Percentiles rank a stretch among this genome's conserved stretches.
Conservation (phyloP, 2,329 filamentous ascomycete genomes). For the Mollisiaceae sp. region DNA sequence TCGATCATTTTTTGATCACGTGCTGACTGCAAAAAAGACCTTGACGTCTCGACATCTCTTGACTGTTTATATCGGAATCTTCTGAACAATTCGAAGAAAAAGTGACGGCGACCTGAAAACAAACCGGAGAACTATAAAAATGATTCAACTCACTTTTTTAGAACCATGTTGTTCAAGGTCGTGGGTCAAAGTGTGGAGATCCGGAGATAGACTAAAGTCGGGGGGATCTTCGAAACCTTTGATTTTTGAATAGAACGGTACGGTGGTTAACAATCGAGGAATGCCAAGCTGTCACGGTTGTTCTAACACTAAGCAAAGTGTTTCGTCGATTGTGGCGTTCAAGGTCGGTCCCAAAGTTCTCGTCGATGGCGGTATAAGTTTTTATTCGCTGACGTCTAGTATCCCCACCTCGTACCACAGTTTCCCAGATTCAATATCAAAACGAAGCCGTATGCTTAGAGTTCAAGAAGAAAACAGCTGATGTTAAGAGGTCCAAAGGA, state of each 20-base stretch:
- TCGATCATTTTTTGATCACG: too few relatives aligned
- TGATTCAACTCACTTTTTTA: not conserved
- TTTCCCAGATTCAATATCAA: not conserved
- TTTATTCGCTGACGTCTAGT: not conserved
- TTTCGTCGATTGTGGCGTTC: not conserved
- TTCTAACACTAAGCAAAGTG: not conserved
- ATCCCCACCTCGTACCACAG: not conserved
- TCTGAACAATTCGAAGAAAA: too few relatives aligned
- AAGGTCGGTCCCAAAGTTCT: not conserved
- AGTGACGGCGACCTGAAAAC: too few relatives aligned
- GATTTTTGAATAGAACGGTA: not conserved
- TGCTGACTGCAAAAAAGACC: too few relatives aligned
- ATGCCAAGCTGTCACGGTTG: not conserved
- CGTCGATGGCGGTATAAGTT: not conserved
- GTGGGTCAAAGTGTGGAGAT: not conserved
- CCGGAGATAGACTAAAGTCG: not conserved
- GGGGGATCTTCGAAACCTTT: not conserved
- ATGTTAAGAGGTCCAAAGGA: not conserved
- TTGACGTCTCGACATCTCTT: too few relatives aligned
- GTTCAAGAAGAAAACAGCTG: not conserved
- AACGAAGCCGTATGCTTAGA: not conserved
- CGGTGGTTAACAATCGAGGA: not conserved
- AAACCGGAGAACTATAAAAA: too few relatives aligned
- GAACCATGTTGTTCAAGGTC: not conserved
- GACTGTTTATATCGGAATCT: too few relatives aligned